phyloP scores from a whole-genome alignment of 805 yeast species.

The Ascoidea tarda region DNA sequence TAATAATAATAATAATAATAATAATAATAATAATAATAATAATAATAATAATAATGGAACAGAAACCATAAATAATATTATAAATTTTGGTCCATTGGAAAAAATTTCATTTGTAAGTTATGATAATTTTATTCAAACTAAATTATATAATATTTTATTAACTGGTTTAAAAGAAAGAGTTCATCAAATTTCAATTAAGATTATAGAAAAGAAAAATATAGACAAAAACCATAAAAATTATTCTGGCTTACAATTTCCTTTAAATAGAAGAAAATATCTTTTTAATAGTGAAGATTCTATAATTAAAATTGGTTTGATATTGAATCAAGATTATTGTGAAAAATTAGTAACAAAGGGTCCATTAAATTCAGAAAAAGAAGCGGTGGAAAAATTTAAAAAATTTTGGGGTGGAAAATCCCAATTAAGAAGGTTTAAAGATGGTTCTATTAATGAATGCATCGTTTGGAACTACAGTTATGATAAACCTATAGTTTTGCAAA shows the following conservation, averaged over 20 bases:
- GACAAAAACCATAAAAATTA: constrained; percentile 4
- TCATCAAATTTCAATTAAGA: constrained; percentile 7
- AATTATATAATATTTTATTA: constrained; percentile 40
- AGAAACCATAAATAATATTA: constrained; percentile 16
- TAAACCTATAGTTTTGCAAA: constrained; percentile 51
- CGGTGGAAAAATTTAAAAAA: constrained; percentile 49
- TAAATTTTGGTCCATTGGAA: constrained; percentile 47
- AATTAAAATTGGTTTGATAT: constrained; percentile 45
- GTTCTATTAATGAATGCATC: constrained; percentile 79
- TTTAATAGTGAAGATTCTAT: constrained; percentile 17
- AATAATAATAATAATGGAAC: constrained; percentile 52
- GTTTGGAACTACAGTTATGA: constrained; percentile 53
- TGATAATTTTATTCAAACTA: constrained; percentile 51
- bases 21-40: constrained; percentile 56
- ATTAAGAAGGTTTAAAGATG: constrained; percentile 85
- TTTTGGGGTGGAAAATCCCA: constrained; percentile 89
- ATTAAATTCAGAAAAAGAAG: constrained; percentile 39
- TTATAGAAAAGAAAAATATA: constrained; percentile 4
- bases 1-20: constrained; percentile 37
- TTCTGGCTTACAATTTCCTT: constrained; percentile 6
- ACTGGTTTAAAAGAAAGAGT: constrained; percentile 42
- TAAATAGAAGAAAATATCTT: constrained; percentile 36
- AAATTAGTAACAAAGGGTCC: constrained; percentile 85
- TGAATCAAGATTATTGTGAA: constrained; percentile 64
- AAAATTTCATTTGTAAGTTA: constrained; percentile 58